phyloP scores from a whole-genome alignment of 2,329 filamentous ascomycete species.

The Amauroascus verrucosus region DNA sequence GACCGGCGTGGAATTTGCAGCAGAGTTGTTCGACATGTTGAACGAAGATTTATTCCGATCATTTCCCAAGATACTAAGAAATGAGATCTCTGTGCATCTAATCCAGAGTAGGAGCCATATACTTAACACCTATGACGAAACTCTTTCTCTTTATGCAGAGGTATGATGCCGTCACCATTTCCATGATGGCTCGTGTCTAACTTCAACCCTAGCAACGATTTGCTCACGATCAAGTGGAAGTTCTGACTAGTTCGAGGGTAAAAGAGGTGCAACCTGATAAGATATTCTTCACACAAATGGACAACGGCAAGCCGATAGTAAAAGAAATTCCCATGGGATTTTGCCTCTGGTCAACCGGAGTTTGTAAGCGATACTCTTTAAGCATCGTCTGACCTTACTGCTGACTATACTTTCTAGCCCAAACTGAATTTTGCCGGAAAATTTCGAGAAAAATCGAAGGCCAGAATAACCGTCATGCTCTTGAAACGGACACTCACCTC shows the following conservation, averaged over 20 bases:
- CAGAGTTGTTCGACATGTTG: slow-evolving; percentile 87
- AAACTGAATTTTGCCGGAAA: slow-evolving; percentile 67
- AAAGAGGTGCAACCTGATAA: slow-evolving; percentile 75
- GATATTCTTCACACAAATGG: slow-evolving; percentile 81
- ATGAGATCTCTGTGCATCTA: slow-evolving; percentile 94
- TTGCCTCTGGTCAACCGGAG: slow-evolving; percentile 95
- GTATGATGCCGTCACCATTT: slow-evolving; percentile 23
- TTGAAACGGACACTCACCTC: slow-evolving; percentile 90
- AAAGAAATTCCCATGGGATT: slow-evolving; percentile 96
- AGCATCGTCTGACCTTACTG: neutral
- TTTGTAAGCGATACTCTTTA: slow-evolving; percentile 38
- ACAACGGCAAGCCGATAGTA: slow-evolving; percentile 61
- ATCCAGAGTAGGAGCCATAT: slow-evolving; percentile 94
- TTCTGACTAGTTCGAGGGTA: slow-evolving; percentile 86
- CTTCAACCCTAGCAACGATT: slow-evolving; percentile 53
- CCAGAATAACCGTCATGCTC: slow-evolving; percentile 80
- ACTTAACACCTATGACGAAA: slow-evolving; percentile 95
- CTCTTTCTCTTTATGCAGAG: slow-evolving; percentile 84
- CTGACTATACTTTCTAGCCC: slow-evolving; percentile 38
- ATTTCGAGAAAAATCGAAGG: slow-evolving; percentile 64
- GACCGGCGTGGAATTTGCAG: slow-evolving; percentile 94
- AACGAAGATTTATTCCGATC: slow-evolving; percentile 81
- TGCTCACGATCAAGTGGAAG: slow-evolving; percentile 77
- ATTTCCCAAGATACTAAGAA: slow-evolving; percentile 84
- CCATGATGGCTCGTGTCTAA: neutral